Conservation (phyloP, 345 rosid genomes). For the Murraya paniculata region DNA sequence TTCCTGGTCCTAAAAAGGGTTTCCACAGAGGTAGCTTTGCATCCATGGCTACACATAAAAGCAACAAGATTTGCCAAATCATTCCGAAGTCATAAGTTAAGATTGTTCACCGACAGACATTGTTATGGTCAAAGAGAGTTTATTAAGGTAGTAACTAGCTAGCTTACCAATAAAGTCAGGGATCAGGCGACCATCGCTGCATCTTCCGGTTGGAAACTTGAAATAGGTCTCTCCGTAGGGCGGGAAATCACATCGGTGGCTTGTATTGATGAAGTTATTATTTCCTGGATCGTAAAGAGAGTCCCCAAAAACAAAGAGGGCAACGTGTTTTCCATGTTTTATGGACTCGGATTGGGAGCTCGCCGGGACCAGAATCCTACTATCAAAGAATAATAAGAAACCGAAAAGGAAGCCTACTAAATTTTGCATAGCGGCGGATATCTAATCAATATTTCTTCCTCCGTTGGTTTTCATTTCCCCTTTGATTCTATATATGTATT, state of each 20-base stretch:
- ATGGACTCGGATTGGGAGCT: background rate
- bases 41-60: background rate
- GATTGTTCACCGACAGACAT: no score
- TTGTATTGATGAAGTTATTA: background rate
- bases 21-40: background rate
- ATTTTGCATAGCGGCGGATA: background rate
- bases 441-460: background rate
- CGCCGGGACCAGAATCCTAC: background rate
- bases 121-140: no score
- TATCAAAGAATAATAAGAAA: background rate
- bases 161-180: background rate
- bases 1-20: background rate
- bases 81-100: no score
- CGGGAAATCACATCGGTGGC: background rate
- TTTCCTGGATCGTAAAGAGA: constrained; percentile 8
- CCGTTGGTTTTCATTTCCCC: background rate
- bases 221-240: background rate
- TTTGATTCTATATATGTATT: background rate
- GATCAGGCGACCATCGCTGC: background rate
- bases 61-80: no score
- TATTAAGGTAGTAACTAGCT: background rate
- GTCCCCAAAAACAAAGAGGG: constrained; percentile 10
- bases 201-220: background rate
- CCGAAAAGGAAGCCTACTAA: background rate
- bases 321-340: background rate